Conservation (phyloP, 768 basidiomycete species). For the Mycena haematopus region DNA sequence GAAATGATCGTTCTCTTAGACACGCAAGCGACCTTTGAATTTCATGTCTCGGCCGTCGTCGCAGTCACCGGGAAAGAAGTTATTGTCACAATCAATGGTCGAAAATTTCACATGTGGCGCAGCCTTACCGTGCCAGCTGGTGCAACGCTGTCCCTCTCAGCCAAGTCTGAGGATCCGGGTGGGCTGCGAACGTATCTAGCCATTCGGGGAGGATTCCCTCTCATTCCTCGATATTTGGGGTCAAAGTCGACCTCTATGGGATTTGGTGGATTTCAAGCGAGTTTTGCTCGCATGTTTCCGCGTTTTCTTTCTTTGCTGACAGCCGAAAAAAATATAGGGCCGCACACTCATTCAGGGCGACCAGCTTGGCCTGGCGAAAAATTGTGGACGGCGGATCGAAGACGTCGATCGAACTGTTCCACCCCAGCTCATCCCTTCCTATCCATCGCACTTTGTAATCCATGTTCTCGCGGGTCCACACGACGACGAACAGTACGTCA, state of each 20-base stretch:
- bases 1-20: constrained; percentile 59
- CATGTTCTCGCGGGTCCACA: constrained; percentile 68
- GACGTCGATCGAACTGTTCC: constrained; percentile 35
- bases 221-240: constrained; percentile 59
- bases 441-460: constrained; percentile 56
- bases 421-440: constrained; percentile 44
- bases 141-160: constrained; percentile 49
- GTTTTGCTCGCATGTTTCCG: constrained; percentile 10
- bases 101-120: constrained; percentile 53
- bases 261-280: constrained; percentile 64
- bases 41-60: constrained; percentile 54
- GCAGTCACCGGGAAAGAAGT: constrained; percentile 61
- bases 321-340: constrained; percentile 43
- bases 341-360: constrained; percentile 59
- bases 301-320: too few relatives aligned
- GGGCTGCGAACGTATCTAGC: constrained; percentile 65
- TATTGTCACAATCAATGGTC: constrained; percentile 48
- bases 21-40: constrained; percentile 51
- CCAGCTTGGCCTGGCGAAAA: constrained; percentile 47
- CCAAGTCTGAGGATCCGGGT: constrained; percentile 29
- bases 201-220: constrained; percentile 65
- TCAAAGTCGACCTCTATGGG: constrained; percentile 73
- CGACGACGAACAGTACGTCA: constrained; percentile 62
- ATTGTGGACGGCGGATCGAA: constrained; percentile 34
- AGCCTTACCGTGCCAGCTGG: constrained; percentile 52